phyloP scores from a whole-genome alignment of 2,329 filamentous ascomycete genomes.

The Aureobasidium subglaciale region DNA sequence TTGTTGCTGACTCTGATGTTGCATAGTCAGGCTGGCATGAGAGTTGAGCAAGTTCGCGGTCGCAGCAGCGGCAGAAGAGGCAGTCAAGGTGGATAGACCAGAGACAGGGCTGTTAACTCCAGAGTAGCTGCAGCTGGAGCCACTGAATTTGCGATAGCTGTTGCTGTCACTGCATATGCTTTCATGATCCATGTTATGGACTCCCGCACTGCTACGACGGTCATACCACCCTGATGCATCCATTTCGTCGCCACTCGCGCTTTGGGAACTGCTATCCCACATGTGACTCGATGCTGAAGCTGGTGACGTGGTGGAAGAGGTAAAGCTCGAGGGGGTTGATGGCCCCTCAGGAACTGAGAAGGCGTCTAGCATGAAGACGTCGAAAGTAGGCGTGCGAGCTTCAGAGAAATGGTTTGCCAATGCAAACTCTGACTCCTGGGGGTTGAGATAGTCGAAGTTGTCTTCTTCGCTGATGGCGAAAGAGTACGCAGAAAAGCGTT shows the following conservation, averaged over 20 bases:
- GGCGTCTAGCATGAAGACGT: conserved; percentile 12
- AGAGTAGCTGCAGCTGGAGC: not conserved
- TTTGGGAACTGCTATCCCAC: not conserved
- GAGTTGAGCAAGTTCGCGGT: not conserved
- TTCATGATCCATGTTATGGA: conserved; percentile 16
- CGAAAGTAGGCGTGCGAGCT: conserved; percentile 15
- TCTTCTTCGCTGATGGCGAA: conserved; percentile 8
- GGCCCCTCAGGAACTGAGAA: not conserved
- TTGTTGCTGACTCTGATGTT: not conserved
- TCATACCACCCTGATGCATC: not conserved
- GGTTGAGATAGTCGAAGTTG: conserved; percentile 4
- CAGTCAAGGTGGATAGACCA: not conserved
- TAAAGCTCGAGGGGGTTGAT: not conserved
- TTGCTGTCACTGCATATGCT: not conserved
- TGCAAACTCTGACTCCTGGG: not conserved
- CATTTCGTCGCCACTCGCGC: not conserved
- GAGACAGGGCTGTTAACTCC: not conserved
- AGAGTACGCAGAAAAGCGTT: not conserved
- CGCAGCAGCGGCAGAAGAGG: not conserved
- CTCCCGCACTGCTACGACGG: not conserved
- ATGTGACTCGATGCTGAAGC: not conserved
- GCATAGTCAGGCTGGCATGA: not conserved
- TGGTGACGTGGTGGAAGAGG: not conserved
- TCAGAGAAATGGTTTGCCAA: not conserved
- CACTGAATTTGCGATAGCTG: not conserved